Conservation (phyloP, 2,329 filamentous ascomycete genomes). For the Penicillium sp. region DNA sequence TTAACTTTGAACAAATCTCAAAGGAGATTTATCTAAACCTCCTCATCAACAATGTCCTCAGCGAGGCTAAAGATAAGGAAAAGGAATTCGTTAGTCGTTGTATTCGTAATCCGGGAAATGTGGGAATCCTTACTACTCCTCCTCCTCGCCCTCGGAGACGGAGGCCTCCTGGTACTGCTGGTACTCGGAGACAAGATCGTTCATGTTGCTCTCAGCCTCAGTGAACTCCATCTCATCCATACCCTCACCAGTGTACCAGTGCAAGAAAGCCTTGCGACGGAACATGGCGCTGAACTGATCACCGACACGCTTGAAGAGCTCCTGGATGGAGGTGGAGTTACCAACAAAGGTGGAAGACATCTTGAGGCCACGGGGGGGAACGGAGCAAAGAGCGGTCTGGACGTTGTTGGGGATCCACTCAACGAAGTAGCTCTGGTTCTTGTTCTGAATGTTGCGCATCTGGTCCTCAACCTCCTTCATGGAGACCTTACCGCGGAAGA, state of each 20-base stretch:
- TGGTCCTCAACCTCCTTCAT: conserved; percentile 99
- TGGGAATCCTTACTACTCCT: conserved; percentile 63
- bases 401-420: conserved; percentile 99
- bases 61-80: conserved; percentile 42
- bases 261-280: conserved; percentile 99
- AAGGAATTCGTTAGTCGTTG: neutral
- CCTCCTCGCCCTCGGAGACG: conserved; percentile 94
- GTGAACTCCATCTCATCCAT: conserved; percentile 99
- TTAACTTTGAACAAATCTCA: conserved; percentile 38
- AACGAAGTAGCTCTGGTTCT: conserved; percentile 99
- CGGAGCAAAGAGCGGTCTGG: conserved; percentile 98
- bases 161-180: conserved; percentile 99
- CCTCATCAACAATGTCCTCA: conserved; percentile 72
- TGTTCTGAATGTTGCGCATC: conserved; percentile 99
- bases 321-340: conserved; percentile 99
- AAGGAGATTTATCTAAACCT: conserved; percentile 57
- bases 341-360: conserved; percentile 99
- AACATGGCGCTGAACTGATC: conserved; percentile 99
- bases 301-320: conserved; percentile 99
- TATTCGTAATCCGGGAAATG: neutral
- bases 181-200: conserved; percentile 98
- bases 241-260: conserved; percentile 99
- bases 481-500: conserved; percentile 99
- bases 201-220: conserved; percentile 99
- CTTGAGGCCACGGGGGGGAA: conserved; percentile 94